Base-by-base conservation (phyloP, 306 rosid species). In the Fragaria ananassa region DNA sequence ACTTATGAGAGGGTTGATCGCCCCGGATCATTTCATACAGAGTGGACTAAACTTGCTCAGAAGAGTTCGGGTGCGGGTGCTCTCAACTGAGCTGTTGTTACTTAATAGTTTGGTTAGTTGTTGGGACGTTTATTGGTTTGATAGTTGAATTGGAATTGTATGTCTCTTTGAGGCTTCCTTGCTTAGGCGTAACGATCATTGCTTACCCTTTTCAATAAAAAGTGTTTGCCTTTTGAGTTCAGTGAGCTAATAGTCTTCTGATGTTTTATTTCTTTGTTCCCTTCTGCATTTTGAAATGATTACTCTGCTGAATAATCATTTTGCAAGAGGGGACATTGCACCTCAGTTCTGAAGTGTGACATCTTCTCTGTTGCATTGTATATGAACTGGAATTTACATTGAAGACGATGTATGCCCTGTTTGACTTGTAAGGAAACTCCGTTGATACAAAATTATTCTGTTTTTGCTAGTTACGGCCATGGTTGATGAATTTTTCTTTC, bases 1-100 rank as follows among this genome's bases (percentile, higher is more conserved):
- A 94, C 98, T 3, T 94, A 94, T 53, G 97, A 94, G 84, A 73
- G 98, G 58, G 64, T 85, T 34, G 98, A 94, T 83, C 95, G 89
- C 57, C 91, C 92, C 0, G 98, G 98, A 2, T n/a, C 91, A 0
- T 94, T 85, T 72, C 98, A 94, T 27, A 94, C 97, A 0, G 97
- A 91, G 85, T 94, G 98, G 98, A 89, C 97, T 1, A 94, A 94
- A 80, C 87, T 91, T 51, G 97, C 98, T 27, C 89, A 90, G 57
- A 78, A 82, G 80, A 86, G 74, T 34, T 61, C 90, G 14, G 88
- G 93, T 23, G 88, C 79, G 71, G 96, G 86, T 62, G 84, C 87
- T 76, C 82, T 91, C 81, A 83, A 90, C 77, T 91, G 86, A 87
- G 82, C 42, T 10, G 27, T 31, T 61, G 53, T 83, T 15, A 70